Base-by-base conservation (phyloP, 2,329 filamentous ascomycete genomes). In the Aureobasidium zeae region DNA sequence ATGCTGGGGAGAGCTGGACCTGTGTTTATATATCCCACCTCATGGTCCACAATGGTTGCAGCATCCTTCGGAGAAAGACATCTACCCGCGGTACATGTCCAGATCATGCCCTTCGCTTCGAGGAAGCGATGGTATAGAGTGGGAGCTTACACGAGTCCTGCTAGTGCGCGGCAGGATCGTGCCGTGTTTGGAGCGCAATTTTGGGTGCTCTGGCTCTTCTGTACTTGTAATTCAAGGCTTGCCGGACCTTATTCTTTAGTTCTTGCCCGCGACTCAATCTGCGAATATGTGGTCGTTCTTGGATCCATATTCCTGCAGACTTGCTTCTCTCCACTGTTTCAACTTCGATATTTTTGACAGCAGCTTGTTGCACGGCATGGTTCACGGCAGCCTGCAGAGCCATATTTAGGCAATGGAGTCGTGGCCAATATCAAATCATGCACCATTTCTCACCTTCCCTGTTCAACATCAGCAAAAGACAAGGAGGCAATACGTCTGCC, bases 91-190 rank as follows among this genome's bases (percentile, higher is more conserved):
- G 29, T 42, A 39, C 36, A 24, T 12, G n/a, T 19, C 19, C n/a
- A 30, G 22, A 33, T 17, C 7, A 21, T 41, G 37, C 17, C 19
- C 17, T 19, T 26, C 29, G 38, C 26, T 16, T 41, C 8, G 19
- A n/a, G 26, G 37, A 17, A 32, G 38, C 22, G 10, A 25, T 42
- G 38, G 38, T 42, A 42, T 42, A 21, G 29, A 26, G n/a, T n/a
- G 30, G 38, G 29, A 29, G 37, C 37, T 17, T 41, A 41, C 31
- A 41, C 37, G 37, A 21, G 17, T 13, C 8, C 19, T 42, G 15
- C 38, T 42, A 42, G 38, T 42, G 26, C 29, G 11, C 38, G 38
- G 38, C 38, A 33, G 19, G 29, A 42, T 21, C 29, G 38, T 42
- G 38, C 38, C 38, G 38, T 42, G 20, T 13, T 33, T 22, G 25